These are phyloP conservation scores for Aspergillus saccharolyticus DNA, from an alignment of 495 filamentous ascomycete species.

Conservation along the genomic window DNA sequence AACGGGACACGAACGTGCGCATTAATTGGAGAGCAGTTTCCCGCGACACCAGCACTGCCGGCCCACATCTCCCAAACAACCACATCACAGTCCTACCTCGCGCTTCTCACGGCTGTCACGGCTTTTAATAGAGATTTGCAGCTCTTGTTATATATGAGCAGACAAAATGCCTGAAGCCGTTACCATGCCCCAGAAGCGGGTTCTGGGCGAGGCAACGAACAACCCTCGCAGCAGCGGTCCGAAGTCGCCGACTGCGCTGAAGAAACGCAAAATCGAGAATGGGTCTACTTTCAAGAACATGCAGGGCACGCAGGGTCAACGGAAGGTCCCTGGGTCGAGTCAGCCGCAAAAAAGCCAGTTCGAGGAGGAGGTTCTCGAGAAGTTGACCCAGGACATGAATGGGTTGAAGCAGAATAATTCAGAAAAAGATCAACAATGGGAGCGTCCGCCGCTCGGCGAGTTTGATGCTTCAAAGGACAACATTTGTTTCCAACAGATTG, in stretches of 20 bases:
- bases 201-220: conserved; percentile 53
- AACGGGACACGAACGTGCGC: conserved; percentile 16
- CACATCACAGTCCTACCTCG: too few species aligned
- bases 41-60: conserved; percentile 8
- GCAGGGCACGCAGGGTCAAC: conserved; percentile 49
- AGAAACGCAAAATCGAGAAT: conserved; percentile 74
- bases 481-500: conserved; percentile 91
- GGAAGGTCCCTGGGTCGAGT: conserved; percentile 63
- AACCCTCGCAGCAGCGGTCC: conserved; percentile 44
- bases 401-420: conserved; percentile 77
- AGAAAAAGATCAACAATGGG: conserved; percentile 94
- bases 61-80: not conserved
- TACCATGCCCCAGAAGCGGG: conserved; percentile 51
- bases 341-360: conserved; percentile 84
- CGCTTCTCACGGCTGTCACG: not conserved
- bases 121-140: not conserved
- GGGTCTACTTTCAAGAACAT: conserved; percentile 48
- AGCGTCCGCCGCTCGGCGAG: conserved; percentile 64
- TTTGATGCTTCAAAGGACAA: conserved; percentile 68
- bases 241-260: conserved; percentile 50
- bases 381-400: conserved; percentile 84
- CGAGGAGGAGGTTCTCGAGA: conserved; percentile 89
- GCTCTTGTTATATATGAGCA: conserved; percentile 10
- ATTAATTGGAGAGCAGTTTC: conserved; percentile 9
- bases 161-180: conserved; percentile 48